Conservation (phyloP, 768 basidiomycete genomes). For the Boletus pseudopeckii region DNA sequence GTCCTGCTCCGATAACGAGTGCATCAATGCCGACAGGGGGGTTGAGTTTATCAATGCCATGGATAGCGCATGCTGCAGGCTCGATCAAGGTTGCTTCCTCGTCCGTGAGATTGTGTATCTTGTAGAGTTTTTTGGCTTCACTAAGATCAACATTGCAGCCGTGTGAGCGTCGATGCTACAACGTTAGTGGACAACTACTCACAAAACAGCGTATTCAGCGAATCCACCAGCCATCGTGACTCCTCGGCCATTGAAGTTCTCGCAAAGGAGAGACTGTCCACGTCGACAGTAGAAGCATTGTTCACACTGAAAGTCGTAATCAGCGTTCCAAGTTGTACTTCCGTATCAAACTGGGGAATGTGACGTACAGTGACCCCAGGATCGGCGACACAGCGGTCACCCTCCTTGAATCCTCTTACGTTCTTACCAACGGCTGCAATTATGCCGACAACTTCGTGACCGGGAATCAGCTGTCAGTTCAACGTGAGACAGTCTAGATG, state of each 20-base stretch:
- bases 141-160: slow-evolving; percentile 29
- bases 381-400: slow-evolving; percentile 82
- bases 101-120: slow-evolving; percentile 78
- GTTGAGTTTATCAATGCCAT: slow-evolving; percentile 81
- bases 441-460: slow-evolving; percentile 67
- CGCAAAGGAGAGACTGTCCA: slow-evolving; percentile 73
- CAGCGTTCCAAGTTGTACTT: background rate
- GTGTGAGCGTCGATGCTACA: background rate
- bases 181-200: slow-evolving; percentile 24
- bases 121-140: slow-evolving; percentile 71
- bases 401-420: slow-evolving; percentile 65
- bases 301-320: slow-evolving; percentile 51
- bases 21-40: slow-evolving; percentile 78
- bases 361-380: slow-evolving; percentile 58
- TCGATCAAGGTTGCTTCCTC: slow-evolving; percentile 83
- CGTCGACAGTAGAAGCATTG: slow-evolving; percentile 83
- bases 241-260: slow-evolving; percentile 74
- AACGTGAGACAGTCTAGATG: background rate
- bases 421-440: slow-evolving; percentile 72
- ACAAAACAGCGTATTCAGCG: slow-evolving; percentile 83
- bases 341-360: slow-evolving; percentile 2
- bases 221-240: slow-evolving; percentile 81
- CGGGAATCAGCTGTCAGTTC: slow-evolving; percentile 53
- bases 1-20: slow-evolving; percentile 80
- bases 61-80: slow-evolving; percentile 84